Conservation (phyloP, 306 rosid species). For the Prunus fruticosa region DNA sequence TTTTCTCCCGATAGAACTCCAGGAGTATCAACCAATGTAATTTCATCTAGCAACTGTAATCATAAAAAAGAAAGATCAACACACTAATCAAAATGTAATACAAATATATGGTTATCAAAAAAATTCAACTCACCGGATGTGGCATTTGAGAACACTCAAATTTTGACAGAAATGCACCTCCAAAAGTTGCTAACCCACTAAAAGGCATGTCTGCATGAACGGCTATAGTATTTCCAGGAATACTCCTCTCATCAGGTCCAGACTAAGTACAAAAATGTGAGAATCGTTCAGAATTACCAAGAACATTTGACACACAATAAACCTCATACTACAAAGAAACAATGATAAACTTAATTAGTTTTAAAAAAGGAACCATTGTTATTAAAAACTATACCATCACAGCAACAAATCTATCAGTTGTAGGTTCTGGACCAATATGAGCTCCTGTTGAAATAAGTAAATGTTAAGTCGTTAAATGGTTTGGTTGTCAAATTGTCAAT, state of each 20-base stretch:
- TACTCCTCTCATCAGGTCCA: constrained; percentile 94
- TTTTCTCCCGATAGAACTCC: constrained; percentile 97
- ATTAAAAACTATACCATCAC: constrained; percentile 63
- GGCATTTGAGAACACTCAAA: constrained; percentile 97
- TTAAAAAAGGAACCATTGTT: not conserved
- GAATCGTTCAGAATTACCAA: not conserved
- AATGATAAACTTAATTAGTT: not conserved
- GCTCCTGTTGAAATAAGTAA: constrained; percentile 52
- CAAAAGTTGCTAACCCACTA: constrained; percentile 72
- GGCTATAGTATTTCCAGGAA: constrained; percentile 91
- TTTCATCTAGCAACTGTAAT: constrained; percentile 67
- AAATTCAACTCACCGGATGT: constrained; percentile 66
- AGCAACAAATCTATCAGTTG: constrained; percentile 94
- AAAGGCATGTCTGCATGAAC: constrained; percentile 98
- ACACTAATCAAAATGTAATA: not conserved
- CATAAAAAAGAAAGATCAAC: constrained; percentile 1
- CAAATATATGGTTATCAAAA: not conserved
- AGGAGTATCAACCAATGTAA: constrained; percentile 91
- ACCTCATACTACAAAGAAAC: not conserved
- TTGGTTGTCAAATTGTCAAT: not conserved
- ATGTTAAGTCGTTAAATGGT: not conserved
- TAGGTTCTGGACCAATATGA: constrained; percentile 98
- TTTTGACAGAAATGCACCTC: constrained; percentile 86
- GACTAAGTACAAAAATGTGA: constrained; percentile 44
- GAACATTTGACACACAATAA: not conserved